A percentile compares a stretch with the other conserved stretches of the same genome.
phyloP scores from a whole-genome alignment of 768 basidiomycete species.

The Leccinum subtestaceum region DNA sequence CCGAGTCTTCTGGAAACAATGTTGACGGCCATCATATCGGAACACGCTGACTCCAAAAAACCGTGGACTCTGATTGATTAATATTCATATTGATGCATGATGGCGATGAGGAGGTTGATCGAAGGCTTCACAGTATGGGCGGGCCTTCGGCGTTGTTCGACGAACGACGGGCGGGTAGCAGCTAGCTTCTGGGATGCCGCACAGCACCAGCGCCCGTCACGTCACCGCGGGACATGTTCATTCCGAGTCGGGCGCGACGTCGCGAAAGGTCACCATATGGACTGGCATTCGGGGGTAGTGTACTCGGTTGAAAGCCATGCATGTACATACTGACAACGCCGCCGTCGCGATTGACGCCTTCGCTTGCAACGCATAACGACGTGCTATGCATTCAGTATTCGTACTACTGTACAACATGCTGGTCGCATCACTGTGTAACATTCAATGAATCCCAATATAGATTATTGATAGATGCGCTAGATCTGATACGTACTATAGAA shows the following conservation, averaged over 20 bases:
- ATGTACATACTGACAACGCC: background rate
- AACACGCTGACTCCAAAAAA: background rate
- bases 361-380: no score
- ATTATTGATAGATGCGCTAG: no score
- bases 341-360: no score
- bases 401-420: no score
- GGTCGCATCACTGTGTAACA: no score
- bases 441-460: no score
- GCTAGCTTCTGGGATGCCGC: background rate
- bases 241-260: background rate
- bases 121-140: background rate
- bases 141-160: background rate
- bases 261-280: background rate
- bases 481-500: no score
- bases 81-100: background rate
- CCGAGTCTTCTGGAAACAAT: background rate
- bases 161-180: background rate
- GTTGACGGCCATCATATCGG: background rate
- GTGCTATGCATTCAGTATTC: no score
- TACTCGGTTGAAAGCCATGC: background rate
- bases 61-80: background rate
- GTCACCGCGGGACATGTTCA: background rate
- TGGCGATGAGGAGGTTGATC: background rate
- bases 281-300: background rate
- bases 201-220: background rate